Evolutionary conservation across 805 yeast species (phyloP), one percentile per base, ranked within the genome.

Genomic region (Candida chilensis): DNA sequence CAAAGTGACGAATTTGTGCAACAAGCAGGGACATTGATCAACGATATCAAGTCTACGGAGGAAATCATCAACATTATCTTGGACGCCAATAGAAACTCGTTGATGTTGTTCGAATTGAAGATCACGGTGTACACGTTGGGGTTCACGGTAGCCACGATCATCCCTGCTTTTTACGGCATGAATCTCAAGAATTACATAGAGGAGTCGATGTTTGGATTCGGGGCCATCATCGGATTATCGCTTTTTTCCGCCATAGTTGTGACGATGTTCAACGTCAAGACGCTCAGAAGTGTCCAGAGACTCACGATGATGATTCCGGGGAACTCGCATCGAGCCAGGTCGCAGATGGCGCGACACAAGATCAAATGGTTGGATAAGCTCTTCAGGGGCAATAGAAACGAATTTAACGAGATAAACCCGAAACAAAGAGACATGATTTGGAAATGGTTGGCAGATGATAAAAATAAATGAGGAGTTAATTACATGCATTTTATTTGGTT

Each of bases 1-100:
- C 96, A 87, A 43, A 80, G 90, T 48, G 96, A 88, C 47, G 96
- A 88, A 57, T 77, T 82, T 41, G 96, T 87, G 5, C 96, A 88
- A 52, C 90, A 83, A 42, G 78, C 94, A 0, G 94, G 84, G 27
- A 78, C 90, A 4, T 58, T 87, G 33, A 72, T 83, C 14, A 78
- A 77, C 41, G 94, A 88, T 47, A 85, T 88, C 42, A 77, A 76
- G 46, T 83, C 92, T 11, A 88, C 96, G 0, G 96, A 87, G 48
- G 96, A 88, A 45, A 84, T 88, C 47, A 88, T 85, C 35, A 87
- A 87, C 47, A 87, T 88, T 44, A 87, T 88, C 37, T 54, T 88
- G 32, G 96, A 88, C 52, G 85, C 96, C 3, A 86, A 86, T 46
- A 74, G 96, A 58, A 88, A 88, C 54, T 74, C 94, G 3, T 60